Conservation (phyloP, 257 asterid genomes). For the Solanum stenotomum region DNA sequence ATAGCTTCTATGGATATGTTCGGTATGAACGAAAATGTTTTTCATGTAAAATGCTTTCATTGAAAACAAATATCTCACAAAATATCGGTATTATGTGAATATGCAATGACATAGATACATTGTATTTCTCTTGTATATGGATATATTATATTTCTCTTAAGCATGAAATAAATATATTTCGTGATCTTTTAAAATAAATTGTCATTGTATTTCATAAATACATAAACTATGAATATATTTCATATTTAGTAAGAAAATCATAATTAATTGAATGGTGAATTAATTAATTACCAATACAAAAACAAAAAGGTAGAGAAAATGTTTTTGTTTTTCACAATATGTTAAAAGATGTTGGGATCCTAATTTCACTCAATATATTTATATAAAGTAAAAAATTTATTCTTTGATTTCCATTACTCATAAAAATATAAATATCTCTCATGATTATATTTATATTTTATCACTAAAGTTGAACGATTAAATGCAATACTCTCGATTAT, state of each 20-base stretch:
- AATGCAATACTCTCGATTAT: not conserved
- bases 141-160: no score
- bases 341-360: not conserved
- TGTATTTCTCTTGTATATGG: not conserved
- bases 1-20: not conserved
- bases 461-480: not conserved
- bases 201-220: not conserved
- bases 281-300: not conserved
- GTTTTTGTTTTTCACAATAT: not conserved
- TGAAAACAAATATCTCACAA: not conserved
- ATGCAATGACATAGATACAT: not conserved
- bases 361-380: not conserved
- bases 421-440: not conserved
- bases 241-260: not conserved
- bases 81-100: not conserved
- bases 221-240: not conserved
- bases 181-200: no score
- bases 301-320: not conserved
- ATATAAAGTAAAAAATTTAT: not conserved
- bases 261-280: no score
- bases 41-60: no score
- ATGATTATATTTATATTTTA: not conserved
- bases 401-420: not conserved
- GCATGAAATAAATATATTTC: not conserved
- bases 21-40: no score